Evolutionary conservation across 768 basidiomycete genomes (phyloP), one percentile per base, ranked within the genome.

Genomic region (Sistotremastrum niveocremeum): DNA sequence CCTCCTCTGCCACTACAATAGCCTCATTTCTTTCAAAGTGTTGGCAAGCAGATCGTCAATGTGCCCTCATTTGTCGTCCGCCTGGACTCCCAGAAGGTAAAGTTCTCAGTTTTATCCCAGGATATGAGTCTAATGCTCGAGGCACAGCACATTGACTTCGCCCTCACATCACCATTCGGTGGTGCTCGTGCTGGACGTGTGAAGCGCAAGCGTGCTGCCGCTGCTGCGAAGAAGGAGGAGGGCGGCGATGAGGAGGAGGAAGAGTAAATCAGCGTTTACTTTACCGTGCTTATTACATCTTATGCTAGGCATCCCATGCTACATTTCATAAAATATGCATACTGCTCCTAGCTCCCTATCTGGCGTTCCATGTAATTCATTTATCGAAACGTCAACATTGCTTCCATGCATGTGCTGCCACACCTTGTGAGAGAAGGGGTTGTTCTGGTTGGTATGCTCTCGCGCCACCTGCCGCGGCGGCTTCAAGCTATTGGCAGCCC

Each of bases 21-120:
- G 28, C 9, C 31, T 43, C 41, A 31, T 47, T 31, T 34, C 4
- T 10, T 28, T 37, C 31, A 28, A 42, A 89, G 88, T 46, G 95
- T 98, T 61, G 95, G 95, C 64, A 94, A 91, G 70, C 95, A 99
- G 68, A 88, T 97, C 52, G 95, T 99, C 71, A 91, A 95, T 69
- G 86, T 97, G 46, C 94, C 94, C 12, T 97, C 93, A 3, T 98
- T 98, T 65, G 86, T 97, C 62, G 94, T 99, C 57, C 90, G 95
- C 68, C 84, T 98, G 56, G 95, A 97, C 74, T 94, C 90, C 50
- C 93, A 97, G 77, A 98, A 98, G 63, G 68, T 67, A 49, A 44
- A 20, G 20, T 20, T 20, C 20, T 44, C 39, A 30, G 12, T 39
- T 34, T 9, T 38, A 12, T 32, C 42, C 8, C 39, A 20, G 29